Evolutionary conservation across 2,329 filamentous ascomycete species (phyloP).

Genomic region (Calonectria ilicicola): DNA sequence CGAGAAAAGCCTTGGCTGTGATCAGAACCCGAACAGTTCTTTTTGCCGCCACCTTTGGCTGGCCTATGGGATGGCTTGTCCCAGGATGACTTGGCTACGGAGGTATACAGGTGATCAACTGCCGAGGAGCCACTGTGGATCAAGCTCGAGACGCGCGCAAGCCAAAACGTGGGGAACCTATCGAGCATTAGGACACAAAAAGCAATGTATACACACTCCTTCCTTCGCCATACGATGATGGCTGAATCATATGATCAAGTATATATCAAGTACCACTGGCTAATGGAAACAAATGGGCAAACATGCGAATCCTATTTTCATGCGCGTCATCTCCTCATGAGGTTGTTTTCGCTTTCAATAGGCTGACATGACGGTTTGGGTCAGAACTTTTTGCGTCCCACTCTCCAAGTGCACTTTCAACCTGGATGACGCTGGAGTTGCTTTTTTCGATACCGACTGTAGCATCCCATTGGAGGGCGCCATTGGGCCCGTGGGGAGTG

Average conservation of each 20-base stretch:
- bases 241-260: too few species aligned
- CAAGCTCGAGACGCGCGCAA: constrained; percentile 11
- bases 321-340: too few species aligned
- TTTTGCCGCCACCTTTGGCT: background rate
- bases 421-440: constrained; percentile 9
- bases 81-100: background rate
- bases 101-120: constrained; percentile 9
- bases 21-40: background rate
- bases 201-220: too few species aligned
- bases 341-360: too few species aligned
- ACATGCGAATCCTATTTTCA: too few species aligned
- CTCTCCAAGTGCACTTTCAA: constrained; percentile 4
- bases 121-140: constrained; percentile 18
- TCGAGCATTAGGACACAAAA: too few species aligned
- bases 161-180: constrained; percentile 27
- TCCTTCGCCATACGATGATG: too few species aligned
- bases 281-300: too few species aligned
- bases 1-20: background rate
- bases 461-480: background rate
- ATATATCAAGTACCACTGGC: too few species aligned
- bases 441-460: constrained; percentile 16
- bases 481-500: background rate
- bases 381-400: too few species aligned
- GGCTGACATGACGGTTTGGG: too few species aligned
- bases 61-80: background rate